Evolutionary conservation across 202 grass and related monocot species (phyloP).

Genomic region (Panicum virgatum): DNA sequence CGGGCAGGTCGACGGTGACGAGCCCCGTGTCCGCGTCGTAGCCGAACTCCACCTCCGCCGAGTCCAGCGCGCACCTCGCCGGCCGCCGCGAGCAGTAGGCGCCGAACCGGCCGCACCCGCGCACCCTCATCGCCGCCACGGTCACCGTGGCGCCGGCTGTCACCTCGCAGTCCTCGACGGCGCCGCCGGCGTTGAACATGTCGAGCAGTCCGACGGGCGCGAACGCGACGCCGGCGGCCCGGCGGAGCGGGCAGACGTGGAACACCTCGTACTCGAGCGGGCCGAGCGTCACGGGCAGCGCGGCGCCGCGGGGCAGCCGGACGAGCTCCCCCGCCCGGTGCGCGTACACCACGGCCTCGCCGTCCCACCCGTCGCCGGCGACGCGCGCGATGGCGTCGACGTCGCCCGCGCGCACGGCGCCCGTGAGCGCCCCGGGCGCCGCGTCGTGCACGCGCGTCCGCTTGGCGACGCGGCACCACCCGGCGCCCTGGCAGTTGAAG

Average conservation of each 20-base stretch:
- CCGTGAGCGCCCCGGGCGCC: slow-evolving; percentile 59
- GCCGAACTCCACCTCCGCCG: slow-evolving; percentile 45
- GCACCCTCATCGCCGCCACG: slow-evolving; percentile 52
- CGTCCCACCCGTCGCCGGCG: slow-evolving; percentile 37
- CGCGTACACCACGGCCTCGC: slow-evolving; percentile 54
- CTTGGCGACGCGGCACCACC: slow-evolving; percentile 65
- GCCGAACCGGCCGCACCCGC: slow-evolving; percentile 74
- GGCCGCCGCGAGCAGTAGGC: slow-evolving; percentile 68
- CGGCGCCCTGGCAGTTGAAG: slow-evolving; percentile 89
- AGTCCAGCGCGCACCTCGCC: slow-evolving; percentile 52
- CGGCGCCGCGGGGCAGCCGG: slow-evolving; percentile 52
- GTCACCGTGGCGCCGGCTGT: background rate
- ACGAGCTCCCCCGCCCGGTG: slow-evolving; percentile 49
- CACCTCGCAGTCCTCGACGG: slow-evolving; percentile 58
- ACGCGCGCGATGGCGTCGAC: slow-evolving; percentile 51
- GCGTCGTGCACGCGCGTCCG: slow-evolving; percentile 72
- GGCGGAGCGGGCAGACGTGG: slow-evolving; percentile 59
- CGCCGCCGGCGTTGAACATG: slow-evolving; percentile 92
- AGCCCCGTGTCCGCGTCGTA: slow-evolving; percentile 52
- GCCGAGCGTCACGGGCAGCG: slow-evolving; percentile 72
- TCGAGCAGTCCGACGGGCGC: slow-evolving; percentile 65
- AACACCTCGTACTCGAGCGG: slow-evolving; percentile 81
- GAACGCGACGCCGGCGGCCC: slow-evolving; percentile 25
- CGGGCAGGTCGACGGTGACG: slow-evolving; percentile 51
- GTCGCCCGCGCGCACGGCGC: slow-evolving; percentile 49